Percentiles rank a stretch among this genome's conserved stretches.
Evolutionary conservation across 2,329 filamentous ascomycete species (phyloP).

Genomic region (Apiospora arundinis): DNA sequence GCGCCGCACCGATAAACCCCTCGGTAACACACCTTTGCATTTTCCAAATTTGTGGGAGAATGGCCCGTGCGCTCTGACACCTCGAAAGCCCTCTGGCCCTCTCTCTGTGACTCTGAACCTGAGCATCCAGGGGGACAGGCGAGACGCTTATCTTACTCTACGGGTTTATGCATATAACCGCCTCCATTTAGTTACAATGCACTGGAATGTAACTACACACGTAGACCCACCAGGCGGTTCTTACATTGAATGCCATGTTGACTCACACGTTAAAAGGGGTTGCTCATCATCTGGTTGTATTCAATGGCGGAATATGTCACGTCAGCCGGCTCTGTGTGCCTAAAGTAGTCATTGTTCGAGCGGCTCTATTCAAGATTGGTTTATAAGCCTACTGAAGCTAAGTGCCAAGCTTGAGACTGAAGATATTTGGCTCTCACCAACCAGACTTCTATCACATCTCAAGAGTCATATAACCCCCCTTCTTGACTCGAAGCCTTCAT

Average conservation of each 20-base stretch:
- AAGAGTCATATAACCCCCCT: not conserved
- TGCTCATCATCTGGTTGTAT: too few relatives aligned
- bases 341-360: not conserved
- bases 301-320: not conserved
- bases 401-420: not conserved
- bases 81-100: slow-evolving; percentile 14
- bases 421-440: not conserved
- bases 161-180: slow-evolving; percentile 1
- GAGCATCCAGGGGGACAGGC: too few relatives aligned
- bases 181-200: not conserved
- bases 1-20: not conserved
- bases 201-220: not conserved
- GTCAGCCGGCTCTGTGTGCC: not conserved
- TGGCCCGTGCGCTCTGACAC: slow-evolving; percentile 5
- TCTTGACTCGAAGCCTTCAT: not conserved
- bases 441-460: not conserved
- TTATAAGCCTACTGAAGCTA: not conserved
- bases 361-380: not conserved
- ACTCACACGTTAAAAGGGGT: too few relatives aligned
- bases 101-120: not conserved
- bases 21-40: slow-evolving; percentile 17
- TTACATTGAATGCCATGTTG: too few relatives aligned
- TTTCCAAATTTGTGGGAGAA: slow-evolving; percentile 16
- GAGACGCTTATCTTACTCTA: too few relatives aligned
- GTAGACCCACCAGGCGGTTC: too few relatives aligned